phyloP scores from a whole-genome alignment of 2,329 filamentous ascomycete genomes.

The Penicillium sp. region DNA sequence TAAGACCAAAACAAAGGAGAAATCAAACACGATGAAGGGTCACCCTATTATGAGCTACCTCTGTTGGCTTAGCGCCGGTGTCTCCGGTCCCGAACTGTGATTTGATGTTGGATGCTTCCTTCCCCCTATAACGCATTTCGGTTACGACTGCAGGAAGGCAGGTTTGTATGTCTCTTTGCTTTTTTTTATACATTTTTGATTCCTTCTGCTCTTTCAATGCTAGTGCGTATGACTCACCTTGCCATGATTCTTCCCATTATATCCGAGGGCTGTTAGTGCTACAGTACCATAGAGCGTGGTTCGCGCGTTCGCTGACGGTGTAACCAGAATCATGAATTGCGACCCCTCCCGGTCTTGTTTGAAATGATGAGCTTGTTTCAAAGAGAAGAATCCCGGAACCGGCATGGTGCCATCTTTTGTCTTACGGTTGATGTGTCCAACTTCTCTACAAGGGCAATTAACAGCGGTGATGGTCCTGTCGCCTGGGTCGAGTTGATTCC shows the following conservation, averaged over 20 bases:
- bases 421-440: background rate
- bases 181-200: slow-evolving; percentile 1
- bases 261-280: slow-evolving; percentile 9
- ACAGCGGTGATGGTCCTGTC: background rate
- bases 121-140: background rate
- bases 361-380: slow-evolving; percentile 14
- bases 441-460: background rate
- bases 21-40: slow-evolving; percentile 10
- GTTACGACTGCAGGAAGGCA: slow-evolving; percentile 7
- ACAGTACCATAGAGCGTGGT: slow-evolving; percentile 9
- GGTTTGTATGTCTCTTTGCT: background rate
- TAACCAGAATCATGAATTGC: slow-evolving; percentile 10
- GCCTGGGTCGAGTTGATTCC: too few relatives aligned
- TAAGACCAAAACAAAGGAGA: background rate
- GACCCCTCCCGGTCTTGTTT: slow-evolving; percentile 9
- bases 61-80: background rate
- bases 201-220: background rate
- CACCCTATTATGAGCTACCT: slow-evolving; percentile 15
- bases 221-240: slow-evolving; percentile 9
- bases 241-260: background rate
- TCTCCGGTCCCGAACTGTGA: background rate
- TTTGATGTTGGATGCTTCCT: background rate
- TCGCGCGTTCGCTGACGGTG: slow-evolving; percentile 14
- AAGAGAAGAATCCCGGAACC: background rate
- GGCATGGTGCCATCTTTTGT: background rate